phyloP scores from a whole-genome alignment of 306 rosid genomes.

The Crotalaria pallida region DNA sequence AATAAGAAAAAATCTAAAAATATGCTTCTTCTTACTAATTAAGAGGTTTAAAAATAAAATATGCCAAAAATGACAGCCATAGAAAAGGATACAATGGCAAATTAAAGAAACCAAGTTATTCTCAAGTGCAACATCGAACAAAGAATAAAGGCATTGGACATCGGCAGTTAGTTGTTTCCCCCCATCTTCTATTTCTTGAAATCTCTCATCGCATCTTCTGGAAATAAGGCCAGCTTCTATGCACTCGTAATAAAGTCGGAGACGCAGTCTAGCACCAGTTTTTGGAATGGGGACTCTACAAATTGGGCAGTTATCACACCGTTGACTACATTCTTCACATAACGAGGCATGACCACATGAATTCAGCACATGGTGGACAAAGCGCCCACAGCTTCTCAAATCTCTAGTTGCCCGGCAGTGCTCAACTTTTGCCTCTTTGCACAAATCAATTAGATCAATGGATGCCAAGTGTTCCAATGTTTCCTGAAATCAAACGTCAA shows the following conservation, averaged over 20 bases:
- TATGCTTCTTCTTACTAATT: neutral
- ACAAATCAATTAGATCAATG: slow-evolving; percentile 72
- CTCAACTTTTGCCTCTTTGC: slow-evolving; percentile 94
- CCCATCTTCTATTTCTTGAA: slow-evolving; percentile 72
- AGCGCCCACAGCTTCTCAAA: slow-evolving; percentile 93
- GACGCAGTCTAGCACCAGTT: slow-evolving; percentile 45
- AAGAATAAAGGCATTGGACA: slow-evolving; percentile 76
- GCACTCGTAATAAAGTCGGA: slow-evolving; percentile 79
- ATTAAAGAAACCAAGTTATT: slow-evolving; percentile 83
- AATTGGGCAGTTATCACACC: slow-evolving; percentile 87
- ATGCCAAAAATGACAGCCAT: neutral
- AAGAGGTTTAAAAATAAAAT: neutral
- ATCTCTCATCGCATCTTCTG: slow-evolving; percentile 69
- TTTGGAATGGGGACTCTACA: slow-evolving; percentile 73
- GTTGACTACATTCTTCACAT: slow-evolving; percentile 88
- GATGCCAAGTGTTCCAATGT: slow-evolving; percentile 86
- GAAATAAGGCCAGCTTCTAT: slow-evolving; percentile 83
- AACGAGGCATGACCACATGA: slow-evolving; percentile 94
- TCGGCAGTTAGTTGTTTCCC: slow-evolving; percentile 65
- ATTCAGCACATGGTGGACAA: slow-evolving; percentile 60
- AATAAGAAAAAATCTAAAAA: neutral
- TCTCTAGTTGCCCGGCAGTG: slow-evolving; percentile 95
- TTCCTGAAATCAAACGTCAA: slow-evolving; percentile 47
- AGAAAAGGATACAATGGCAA: slow-evolving; percentile 89
- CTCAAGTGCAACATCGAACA: slow-evolving; percentile 96